Evolutionary conservation across 2,329 filamentous ascomycete species (phyloP).

Genomic region (Diplodia mutila): DNA sequence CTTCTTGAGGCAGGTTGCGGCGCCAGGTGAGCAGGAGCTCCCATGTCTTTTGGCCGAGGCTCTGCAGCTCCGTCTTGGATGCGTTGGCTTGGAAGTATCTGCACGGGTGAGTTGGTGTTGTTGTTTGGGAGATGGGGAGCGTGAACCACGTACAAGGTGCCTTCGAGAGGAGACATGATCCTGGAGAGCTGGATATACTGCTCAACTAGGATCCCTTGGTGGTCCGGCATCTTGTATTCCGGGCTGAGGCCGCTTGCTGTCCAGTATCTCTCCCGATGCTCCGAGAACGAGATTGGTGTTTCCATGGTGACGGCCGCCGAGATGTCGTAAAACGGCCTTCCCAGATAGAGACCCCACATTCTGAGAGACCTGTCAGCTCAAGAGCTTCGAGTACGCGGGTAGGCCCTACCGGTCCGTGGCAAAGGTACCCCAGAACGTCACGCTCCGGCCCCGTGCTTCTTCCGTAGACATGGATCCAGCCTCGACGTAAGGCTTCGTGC

Average conservation of each 20-base stretch:
- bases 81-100: slow-evolving; percentile 8
- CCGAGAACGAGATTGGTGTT: slow-evolving; percentile 1
- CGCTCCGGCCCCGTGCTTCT: slow-evolving; percentile 3
- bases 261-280: background rate
- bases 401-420: background rate
- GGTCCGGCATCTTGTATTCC: background rate
- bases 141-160: background rate
- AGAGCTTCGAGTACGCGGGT: background rate
- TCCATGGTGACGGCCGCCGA: background rate
- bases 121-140: too few relatives aligned
- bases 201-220: background rate
- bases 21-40: background rate
- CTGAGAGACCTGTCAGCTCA: background rate
- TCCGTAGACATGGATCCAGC: background rate
- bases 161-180: slow-evolving; percentile 3
- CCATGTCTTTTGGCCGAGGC: background rate
- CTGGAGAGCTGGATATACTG: background rate
- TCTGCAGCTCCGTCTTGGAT: background rate
- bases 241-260: background rate
- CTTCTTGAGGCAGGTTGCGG: background rate
- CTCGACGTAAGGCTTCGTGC: slow-evolving; percentile 1
- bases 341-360: slow-evolving; percentile 1
- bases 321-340: background rate
- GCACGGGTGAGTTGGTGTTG: background rate
- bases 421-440: slow-evolving; percentile 1